phyloP scores from a whole-genome alignment of 2,329 filamentous ascomycete genomes.

The Pestalotiopsis sp. region DNA sequence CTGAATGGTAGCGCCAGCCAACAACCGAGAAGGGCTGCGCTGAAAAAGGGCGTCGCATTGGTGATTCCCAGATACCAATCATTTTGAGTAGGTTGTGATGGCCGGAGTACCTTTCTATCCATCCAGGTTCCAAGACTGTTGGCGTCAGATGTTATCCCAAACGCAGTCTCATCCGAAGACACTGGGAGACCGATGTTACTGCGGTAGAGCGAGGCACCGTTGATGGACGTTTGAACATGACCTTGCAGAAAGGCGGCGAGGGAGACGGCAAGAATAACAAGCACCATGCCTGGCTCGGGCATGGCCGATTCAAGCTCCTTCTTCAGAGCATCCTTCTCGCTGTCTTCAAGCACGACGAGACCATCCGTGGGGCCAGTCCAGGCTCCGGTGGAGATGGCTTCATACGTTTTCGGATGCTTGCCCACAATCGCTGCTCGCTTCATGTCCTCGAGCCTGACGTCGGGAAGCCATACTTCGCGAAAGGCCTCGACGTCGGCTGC shows the following conservation, averaged over 20 bases:
- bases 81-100: constrained; percentile 16
- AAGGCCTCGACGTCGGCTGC: constrained; percentile 6
- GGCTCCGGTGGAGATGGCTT: background rate
- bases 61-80: constrained; percentile 42
- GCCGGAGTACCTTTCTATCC: background rate
- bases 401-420: constrained; percentile 8
- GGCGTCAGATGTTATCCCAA: background rate
- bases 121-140: background rate
- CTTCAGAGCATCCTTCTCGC: constrained; percentile 40
- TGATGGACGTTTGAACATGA: constrained; percentile 31
- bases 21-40: constrained; percentile 40
- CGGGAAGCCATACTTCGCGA: background rate
- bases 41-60: constrained; percentile 42
- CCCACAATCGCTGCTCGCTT: constrained; percentile 6
- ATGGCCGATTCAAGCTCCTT: constrained; percentile 41
- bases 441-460: background rate
- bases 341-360: constrained; percentile 31
- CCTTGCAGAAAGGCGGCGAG: constrained; percentile 47
- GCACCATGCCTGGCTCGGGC: constrained; percentile 40
- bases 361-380: background rate
- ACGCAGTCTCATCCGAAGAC: background rate
- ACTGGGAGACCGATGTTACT: background rate
- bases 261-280: constrained; percentile 44
- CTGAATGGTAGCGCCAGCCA: constrained; percentile 43
- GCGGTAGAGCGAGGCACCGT: constrained; percentile 8